Conservation (phyloP, 1,284 basidiomycete species). For the Grifola frondosa region DNA sequence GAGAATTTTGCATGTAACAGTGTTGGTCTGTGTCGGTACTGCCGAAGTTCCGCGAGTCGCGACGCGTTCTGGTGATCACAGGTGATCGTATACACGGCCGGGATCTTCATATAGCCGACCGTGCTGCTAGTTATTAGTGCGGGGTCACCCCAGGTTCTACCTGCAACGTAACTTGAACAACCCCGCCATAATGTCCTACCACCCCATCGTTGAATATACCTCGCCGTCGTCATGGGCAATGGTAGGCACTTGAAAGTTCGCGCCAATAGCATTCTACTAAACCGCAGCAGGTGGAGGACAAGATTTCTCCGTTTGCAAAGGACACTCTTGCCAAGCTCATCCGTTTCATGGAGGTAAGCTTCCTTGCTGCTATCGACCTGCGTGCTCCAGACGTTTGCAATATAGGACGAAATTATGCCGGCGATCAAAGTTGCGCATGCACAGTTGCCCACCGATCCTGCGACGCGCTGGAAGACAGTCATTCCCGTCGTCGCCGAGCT, state of each 20-base stretch:
- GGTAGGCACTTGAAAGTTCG: conserved; percentile 41
- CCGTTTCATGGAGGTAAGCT: conserved; percentile 79
- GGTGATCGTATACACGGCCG: no score
- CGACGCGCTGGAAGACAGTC: conserved; percentile 80
- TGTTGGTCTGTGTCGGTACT: no score
- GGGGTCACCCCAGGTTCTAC: neutral
- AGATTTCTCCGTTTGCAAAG: conserved; percentile 87
- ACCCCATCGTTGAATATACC: conserved; percentile 72
- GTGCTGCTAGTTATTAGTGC: conserved; percentile 6
- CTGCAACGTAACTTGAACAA: no score
- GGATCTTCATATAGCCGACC: conserved; percentile 13
- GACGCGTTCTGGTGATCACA: no score
- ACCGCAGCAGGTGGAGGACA: conserved; percentile 69
- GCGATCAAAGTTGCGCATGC: conserved; percentile 77
- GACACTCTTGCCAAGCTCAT: conserved; percentile 84
- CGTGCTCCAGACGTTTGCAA: neutral
- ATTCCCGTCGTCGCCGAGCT: conserved; percentile 83
- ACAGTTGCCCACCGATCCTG: conserved; percentile 80
- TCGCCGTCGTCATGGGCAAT: conserved; percentile 82
- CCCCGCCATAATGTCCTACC: conserved; percentile 50
- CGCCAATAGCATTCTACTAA: neutral
- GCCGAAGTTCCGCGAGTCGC: no score
- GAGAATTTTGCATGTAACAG: no score
- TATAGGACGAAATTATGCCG: conserved; percentile 86
- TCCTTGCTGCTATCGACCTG: neutral